Conservation (phyloP, 2,329 filamentous ascomycete genomes). For the Hymenoscyphus fructigenus region DNA sequence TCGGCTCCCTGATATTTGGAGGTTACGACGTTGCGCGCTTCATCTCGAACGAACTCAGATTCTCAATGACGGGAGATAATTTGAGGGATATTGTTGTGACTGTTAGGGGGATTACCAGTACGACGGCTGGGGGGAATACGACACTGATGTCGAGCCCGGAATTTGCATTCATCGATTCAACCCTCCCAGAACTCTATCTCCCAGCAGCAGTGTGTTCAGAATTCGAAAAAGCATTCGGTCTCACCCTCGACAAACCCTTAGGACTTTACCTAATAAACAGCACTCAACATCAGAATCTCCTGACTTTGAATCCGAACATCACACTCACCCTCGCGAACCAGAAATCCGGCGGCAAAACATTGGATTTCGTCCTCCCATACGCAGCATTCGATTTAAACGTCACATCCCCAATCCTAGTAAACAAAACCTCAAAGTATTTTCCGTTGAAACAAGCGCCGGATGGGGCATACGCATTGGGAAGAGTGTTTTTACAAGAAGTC, state of each 20-base stretch:
- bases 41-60: slow-evolving; percentile 38
- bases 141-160: slow-evolving; percentile 24
- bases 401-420: slow-evolving; percentile 19
- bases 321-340: slow-evolving; percentile 33
- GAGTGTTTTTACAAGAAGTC: slow-evolving; percentile 35
- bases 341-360: slow-evolving; percentile 21
- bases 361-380: slow-evolving; percentile 33
- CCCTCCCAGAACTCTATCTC: slow-evolving; percentile 38
- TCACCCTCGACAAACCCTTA: slow-evolving; percentile 32
- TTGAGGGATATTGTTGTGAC: slow-evolving; percentile 42
- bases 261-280: slow-evolving; percentile 36
- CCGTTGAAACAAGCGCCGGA: slow-evolving; percentile 27
- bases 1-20: slow-evolving; percentile 30
- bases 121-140: slow-evolving; percentile 18
- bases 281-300: slow-evolving; percentile 29
- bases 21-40: slow-evolving; percentile 44
- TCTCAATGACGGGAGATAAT: slow-evolving; percentile 42
- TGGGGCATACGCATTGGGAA: slow-evolving; percentile 29
- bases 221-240: slow-evolving; percentile 38
- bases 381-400: slow-evolving; percentile 31
- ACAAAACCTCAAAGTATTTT: slow-evolving; percentile 30
- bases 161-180: slow-evolving; percentile 37
- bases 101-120: slow-evolving; percentile 40
- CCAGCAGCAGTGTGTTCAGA: slow-evolving; percentile 34
- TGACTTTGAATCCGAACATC: slow-evolving; percentile 32